A percentile compares a stretch with the other conserved stretches of the same genome.
Conservation (phyloP, 345 rosid species). For the Trapa bicornis region DNA sequence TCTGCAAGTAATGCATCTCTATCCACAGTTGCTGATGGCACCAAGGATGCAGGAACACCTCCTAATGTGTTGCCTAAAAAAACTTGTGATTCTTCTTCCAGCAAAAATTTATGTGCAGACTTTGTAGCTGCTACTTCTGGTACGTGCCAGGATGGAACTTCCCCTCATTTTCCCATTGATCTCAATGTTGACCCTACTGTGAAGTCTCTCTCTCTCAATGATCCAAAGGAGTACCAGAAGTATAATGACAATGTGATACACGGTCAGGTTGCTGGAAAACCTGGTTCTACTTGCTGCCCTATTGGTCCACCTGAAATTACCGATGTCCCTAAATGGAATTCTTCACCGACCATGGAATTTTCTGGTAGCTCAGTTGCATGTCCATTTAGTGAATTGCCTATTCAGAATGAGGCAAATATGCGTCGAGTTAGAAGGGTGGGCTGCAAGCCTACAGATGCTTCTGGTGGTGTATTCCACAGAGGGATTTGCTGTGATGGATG, state of each 20-base stretch:
- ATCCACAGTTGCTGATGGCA: slow-evolving; percentile 13
- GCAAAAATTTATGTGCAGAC: slow-evolving; percentile 10
- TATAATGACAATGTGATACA: slow-evolving; percentile 16
- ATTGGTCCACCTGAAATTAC: not conserved
- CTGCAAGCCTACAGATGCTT: slow-evolving; percentile 15
- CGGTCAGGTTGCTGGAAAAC: slow-evolving; percentile 2
- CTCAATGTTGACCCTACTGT: slow-evolving; percentile 22
- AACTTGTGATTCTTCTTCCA: slow-evolving; percentile 4
- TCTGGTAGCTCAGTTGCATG: slow-evolving; percentile 15
- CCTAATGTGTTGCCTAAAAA: slow-evolving; percentile 10
- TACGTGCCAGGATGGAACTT: slow-evolving; percentile 3
- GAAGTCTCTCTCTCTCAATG: slow-evolving; percentile 13
- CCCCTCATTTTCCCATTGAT: slow-evolving; percentile 21
- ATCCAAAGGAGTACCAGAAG: not conserved
- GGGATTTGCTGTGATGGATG: slow-evolving; percentile 88
- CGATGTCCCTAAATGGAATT: slow-evolving; percentile 5
- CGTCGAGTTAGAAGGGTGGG: slow-evolving; percentile 18
- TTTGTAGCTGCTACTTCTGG: slow-evolving; percentile 7
- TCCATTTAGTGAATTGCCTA: slow-evolving; percentile 44
- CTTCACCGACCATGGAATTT: not conserved
- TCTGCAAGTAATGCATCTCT: slow-evolving; percentile 14
- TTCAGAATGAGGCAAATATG: slow-evolving; percentile 10
- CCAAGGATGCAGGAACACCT: slow-evolving; percentile 9
- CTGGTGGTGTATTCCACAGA: slow-evolving; percentile 49
- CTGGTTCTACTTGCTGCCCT: not conserved